A percentile compares a stretch with the other conserved stretches of the same genome.
Conservation (phyloP, 2,329 filamentous ascomycete species). For the Teratosphaeria pseudoeucalypti region DNA sequence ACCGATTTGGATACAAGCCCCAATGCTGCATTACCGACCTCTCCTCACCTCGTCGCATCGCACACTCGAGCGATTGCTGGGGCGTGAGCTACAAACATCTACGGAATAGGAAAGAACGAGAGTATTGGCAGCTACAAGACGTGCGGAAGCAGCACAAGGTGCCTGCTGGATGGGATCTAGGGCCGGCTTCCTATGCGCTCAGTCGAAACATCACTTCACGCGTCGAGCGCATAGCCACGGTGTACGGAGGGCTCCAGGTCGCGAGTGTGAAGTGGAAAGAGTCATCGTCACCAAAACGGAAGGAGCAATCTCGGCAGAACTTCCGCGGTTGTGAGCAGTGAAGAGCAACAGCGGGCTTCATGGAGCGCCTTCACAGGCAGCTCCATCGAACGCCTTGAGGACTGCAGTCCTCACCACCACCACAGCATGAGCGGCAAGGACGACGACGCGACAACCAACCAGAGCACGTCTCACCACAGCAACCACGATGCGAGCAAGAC, state of each 20-base stretch:
- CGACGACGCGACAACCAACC: conserved; percentile 5
- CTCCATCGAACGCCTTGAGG: conserved; percentile 22
- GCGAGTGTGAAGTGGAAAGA: not conserved
- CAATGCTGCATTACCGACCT: not conserved
- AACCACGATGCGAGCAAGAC: not conserved
- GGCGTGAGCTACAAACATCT: not conserved
- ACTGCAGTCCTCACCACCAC: conserved; percentile 10
- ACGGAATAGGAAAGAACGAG: not conserved
- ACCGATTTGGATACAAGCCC: not conserved
- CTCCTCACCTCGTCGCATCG: not conserved
- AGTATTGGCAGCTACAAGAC: not conserved
- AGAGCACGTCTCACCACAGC: not conserved
- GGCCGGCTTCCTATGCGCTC: not conserved
- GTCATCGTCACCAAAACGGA: not conserved
- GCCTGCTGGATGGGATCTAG: not conserved
- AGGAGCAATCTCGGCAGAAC: not conserved
- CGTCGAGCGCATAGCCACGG: not conserved
- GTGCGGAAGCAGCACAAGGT: not conserved
- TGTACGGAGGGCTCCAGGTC: not conserved
- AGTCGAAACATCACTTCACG: not conserved
- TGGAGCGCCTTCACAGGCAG: conserved; percentile 19
- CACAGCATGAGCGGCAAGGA: conserved; percentile 15
- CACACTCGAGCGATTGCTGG: not conserved
- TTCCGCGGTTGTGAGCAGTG: not conserved
- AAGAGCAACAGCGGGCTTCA: conserved; percentile 14